Conservation (phyloP, 2,329 filamentous ascomycete species). For the Fusarium graminum region DNA sequence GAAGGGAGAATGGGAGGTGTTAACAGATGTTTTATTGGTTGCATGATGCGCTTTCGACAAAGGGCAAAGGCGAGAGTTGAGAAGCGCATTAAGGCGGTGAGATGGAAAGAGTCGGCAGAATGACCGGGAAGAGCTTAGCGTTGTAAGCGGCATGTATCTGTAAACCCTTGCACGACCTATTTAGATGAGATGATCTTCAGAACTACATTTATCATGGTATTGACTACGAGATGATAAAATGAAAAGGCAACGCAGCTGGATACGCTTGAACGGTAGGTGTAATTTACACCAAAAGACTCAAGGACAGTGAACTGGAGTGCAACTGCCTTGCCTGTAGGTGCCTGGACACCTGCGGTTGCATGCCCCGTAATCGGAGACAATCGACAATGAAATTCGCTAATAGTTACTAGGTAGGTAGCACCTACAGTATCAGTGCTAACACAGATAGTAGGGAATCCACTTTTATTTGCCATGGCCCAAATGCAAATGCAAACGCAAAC, state of each 20-base stretch:
- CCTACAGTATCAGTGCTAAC: no score
- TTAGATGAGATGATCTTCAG: background rate
- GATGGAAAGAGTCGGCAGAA: constrained; percentile 42
- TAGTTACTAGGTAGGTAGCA: no score
- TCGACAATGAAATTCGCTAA: background rate
- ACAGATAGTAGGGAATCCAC: constrained; percentile 30
- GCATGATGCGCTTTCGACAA: constrained; percentile 21
- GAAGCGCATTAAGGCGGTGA: constrained; percentile 45
- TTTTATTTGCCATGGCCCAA: constrained; percentile 43
- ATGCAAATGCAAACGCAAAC: background rate
- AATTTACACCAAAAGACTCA: background rate
- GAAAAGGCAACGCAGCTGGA: no score
- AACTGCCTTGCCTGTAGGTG: background rate
- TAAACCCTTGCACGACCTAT: constrained; percentile 23
- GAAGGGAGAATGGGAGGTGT: constrained; percentile 7
- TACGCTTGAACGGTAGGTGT: no score
- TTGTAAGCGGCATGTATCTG: constrained; percentile 20
- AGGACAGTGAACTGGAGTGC: background rate
- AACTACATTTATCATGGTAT: no score
- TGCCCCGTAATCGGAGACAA: constrained; percentile 30
- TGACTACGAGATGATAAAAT: no score
- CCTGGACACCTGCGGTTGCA: background rate
- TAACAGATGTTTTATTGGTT: constrained; percentile 29
- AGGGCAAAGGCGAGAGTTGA: constrained; percentile 25
- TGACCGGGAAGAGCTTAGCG: constrained; percentile 13